These are phyloP conservation scores for Neurospora sp. DNA, from an alignment of 495 filamentous ascomycete genomes.

Conservation along the genomic window DNA sequence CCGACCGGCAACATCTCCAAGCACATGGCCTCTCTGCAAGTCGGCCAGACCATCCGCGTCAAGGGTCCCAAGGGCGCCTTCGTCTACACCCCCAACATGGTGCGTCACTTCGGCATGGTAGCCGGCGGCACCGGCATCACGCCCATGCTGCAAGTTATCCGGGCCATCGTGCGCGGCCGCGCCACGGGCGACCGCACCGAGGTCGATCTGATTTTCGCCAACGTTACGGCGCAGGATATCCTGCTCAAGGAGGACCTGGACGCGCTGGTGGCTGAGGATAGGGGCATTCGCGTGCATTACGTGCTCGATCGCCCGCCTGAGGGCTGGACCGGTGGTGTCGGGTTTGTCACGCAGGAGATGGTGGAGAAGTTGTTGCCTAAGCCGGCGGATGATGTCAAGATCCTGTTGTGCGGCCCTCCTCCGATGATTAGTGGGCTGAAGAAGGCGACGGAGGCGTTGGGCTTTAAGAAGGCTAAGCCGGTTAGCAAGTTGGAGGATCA, in stretches of 20 bases:
- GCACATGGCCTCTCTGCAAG: slow-evolving; percentile 69
- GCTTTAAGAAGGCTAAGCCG: slow-evolving; percentile 80
- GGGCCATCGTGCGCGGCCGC: slow-evolving; percentile 78
- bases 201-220: slow-evolving; percentile 92
- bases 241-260: slow-evolving; percentile 86
- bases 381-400: slow-evolving; percentile 79
- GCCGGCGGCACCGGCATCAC: slow-evolving; percentile 97
- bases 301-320: slow-evolving; percentile 93
- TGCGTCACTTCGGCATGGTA: slow-evolving; percentile 91
- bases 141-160: slow-evolving; percentile 91
- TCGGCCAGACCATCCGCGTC: slow-evolving; percentile 83
- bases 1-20: slow-evolving; percentile 92
- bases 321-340: slow-evolving; percentile 80
- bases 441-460: slow-evolving; percentile 81
- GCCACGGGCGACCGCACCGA: slow-evolving; percentile 72
- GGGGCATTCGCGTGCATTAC: slow-evolving; percentile 76
- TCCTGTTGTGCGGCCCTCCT: slow-evolving; percentile 92
- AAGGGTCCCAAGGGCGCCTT: slow-evolving; percentile 93
- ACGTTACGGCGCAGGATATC: slow-evolving; percentile 88
- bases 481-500: slow-evolving; percentile 97
- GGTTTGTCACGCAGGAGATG: slow-evolving; percentile 92
- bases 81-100: slow-evolving; percentile 92
- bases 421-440: slow-evolving; percentile 97
- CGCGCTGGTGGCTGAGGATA: slow-evolving; percentile 61
- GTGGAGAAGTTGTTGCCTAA: slow-evolving; percentile 74